A percentile compares a stretch with the other conserved stretches of the same genome.
Evolutionary conservation across 2,329 filamentous ascomycete genomes (phyloP).

Genomic region (Fusarium lyarnte): DNA sequence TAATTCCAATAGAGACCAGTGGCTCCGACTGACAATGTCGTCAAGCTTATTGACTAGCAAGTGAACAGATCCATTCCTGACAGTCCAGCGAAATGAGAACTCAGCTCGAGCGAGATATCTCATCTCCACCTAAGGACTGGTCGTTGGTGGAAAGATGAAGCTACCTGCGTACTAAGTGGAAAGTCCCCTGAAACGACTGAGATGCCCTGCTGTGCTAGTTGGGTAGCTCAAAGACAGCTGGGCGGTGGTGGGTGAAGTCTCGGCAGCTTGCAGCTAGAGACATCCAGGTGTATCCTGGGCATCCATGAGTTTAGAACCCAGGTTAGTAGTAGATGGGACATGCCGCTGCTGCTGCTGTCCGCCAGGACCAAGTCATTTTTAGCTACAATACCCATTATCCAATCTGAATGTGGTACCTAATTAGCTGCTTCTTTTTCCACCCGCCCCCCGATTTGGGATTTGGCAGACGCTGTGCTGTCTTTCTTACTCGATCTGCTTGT

Average conservation of each 20-base stretch:
- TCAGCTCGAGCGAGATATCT: slow-evolving; percentile 31
- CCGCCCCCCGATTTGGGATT: slow-evolving; percentile 33
- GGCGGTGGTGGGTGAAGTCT: slow-evolving; percentile 21
- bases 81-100: slow-evolving; percentile 27
- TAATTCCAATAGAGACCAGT: slow-evolving; percentile 10
- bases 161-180: slow-evolving; percentile 24
- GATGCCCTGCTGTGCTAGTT: slow-evolving; percentile 29
- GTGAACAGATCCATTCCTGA: slow-evolving; percentile 22
- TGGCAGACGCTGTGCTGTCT: slow-evolving; percentile 25
- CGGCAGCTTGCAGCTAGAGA: slow-evolving; percentile 29
- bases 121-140: slow-evolving; percentile 28
- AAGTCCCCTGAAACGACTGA: slow-evolving; percentile 34
- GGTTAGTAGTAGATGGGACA: slow-evolving; percentile 10
- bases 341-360: slow-evolving; percentile 27
- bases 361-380: slow-evolving; percentile 37
- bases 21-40: slow-evolving; percentile 1
- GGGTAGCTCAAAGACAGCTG: slow-evolving; percentile 14
- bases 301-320: slow-evolving; percentile 12
- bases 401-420: slow-evolving; percentile 22
- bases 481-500: slow-evolving; percentile 30
- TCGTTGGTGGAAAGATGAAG: slow-evolving; percentile 36
- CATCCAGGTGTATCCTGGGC: slow-evolving; percentile 37
- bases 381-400: slow-evolving; percentile 19
- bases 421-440: slow-evolving; percentile 22
- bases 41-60: slow-evolving; percentile 21